phyloP scores from a whole-genome alignment of 768 basidiomycete species.

The Asterophora parasitica region DNA sequence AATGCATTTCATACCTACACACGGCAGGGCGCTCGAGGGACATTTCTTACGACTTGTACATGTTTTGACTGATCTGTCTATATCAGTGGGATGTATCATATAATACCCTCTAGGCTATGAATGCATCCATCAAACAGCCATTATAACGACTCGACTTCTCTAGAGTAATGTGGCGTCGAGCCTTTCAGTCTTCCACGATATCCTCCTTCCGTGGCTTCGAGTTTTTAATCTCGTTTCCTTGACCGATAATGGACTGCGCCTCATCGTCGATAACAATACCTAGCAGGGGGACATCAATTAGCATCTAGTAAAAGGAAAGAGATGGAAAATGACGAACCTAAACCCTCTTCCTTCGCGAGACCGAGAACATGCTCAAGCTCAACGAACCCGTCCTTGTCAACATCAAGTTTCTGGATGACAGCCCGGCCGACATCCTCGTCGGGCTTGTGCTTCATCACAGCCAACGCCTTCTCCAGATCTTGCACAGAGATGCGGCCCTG shows the following conservation, averaged over 20 bases:
- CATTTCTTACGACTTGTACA: conserved; percentile 7
- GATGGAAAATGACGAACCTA: conserved; percentile 43
- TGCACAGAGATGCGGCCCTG: conserved; percentile 86
- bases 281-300: conserved; percentile 20
- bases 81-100: conserved; percentile 18
- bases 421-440: conserved; percentile 84
- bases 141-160: conserved; percentile 6
- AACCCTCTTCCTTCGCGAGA: conserved; percentile 80
- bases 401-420: conserved; percentile 90
- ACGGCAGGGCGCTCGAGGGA: not conserved
- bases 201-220: conserved; percentile 91
- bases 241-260: conserved; percentile 76
- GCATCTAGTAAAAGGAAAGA: not conserved
- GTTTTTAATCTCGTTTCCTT: conserved; percentile 78
- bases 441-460: conserved; percentile 91
- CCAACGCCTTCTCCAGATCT: conserved; percentile 86
- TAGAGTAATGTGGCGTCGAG: not conserved
- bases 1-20: not conserved
- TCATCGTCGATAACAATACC: conserved; percentile 85
- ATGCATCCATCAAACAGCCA: conserved; percentile 7
- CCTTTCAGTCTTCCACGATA: conserved; percentile 70
- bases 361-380: conserved; percentile 93
- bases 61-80: conserved; percentile 11
- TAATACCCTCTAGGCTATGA: conserved; percentile 15
- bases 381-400: conserved; percentile 93